Evolutionary conservation across 345 rosid species (phyloP), one percentile per base, ranked within the genome.

Genomic region (Salix suchowensis): DNA sequence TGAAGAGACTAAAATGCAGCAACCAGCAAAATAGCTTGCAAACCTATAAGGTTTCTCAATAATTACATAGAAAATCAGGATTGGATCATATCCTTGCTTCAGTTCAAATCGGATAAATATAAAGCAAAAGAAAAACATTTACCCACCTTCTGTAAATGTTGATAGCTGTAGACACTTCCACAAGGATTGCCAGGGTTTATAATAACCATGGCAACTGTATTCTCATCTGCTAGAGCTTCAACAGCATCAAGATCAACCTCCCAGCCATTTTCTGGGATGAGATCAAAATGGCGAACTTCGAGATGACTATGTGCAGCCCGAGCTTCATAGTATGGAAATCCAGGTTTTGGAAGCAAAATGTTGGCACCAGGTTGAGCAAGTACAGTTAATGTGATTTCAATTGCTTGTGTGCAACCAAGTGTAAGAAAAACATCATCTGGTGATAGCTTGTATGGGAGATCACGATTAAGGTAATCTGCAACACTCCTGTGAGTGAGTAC

Each of bases 181-280:
- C 88, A 82, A 1, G 91, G 92, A 77, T 88, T 91, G 9, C 89
- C 79, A 0, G 88, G 91, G 80, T 82, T 91, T 8, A 86, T 73
- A 7, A 84, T 19, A 6, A 82, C 80, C 39, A 82, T 54, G 3
- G 86, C 86, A 23, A 65, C 73, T 0, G 84, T 86, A 58, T 80
- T 84, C 48, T 78, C 65, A 18, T 78, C 84, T 1, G 81, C 78
- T 0, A 86, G 81, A 19, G 76, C 78, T 58, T 78, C 83, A 5
- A 84, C 72, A 6, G 71, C 30, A 1, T 78, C 80, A 34, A 82
- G 82, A 69, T 83, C 83, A 0, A 82, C 75, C 75, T 86, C 87
- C 89, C 86, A 84, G 18, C 83, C 82, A 28, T 73, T 84, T 0
- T 84, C 85, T 0, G 81, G 86, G 2, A 80, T 16, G 68, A 86